These are phyloP conservation scores for Phylloporus sp. DNA, from an alignment of 768 basidiomycete genomes.

Conservation along the genomic window DNA sequence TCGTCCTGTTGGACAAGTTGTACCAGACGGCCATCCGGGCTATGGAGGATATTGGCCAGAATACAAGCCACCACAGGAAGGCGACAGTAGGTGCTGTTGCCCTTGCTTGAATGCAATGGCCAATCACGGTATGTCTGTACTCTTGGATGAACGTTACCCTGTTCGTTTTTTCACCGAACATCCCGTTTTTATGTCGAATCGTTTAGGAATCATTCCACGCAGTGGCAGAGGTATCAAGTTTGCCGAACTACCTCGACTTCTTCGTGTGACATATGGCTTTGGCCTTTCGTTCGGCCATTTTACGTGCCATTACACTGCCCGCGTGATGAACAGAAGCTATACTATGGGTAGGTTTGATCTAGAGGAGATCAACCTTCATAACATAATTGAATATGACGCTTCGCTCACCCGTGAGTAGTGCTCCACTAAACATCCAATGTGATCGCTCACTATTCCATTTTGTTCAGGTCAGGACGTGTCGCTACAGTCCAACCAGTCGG, in stretches of 20 bases:
- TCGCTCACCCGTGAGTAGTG: slow-evolving; percentile 27
- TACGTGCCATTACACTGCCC: slow-evolving; percentile 56
- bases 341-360: slow-evolving; percentile 58
- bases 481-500: slow-evolving; percentile 49
- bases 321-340: slow-evolving; percentile 54
- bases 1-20: slow-evolving; percentile 47
- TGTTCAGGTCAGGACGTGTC: slow-evolving; percentile 49
- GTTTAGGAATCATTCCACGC: slow-evolving; percentile 43
- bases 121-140: slow-evolving; percentile 63
- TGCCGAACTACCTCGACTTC: slow-evolving; percentile 31
- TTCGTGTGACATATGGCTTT: slow-evolving; percentile 64
- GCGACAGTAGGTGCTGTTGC: slow-evolving; percentile 67
- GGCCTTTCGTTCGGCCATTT: slow-evolving; percentile 61
- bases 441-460: not conserved
- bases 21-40: slow-evolving; percentile 41
- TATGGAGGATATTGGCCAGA: slow-evolving; percentile 65
- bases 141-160: too few species aligned
- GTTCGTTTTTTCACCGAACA: too few species aligned
- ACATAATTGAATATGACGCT: slow-evolving; percentile 14
- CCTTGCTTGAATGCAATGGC: slow-evolving; percentile 76
- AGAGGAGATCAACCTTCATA: slow-evolving; percentile 29
- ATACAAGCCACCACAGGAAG: slow-evolving; percentile 51
- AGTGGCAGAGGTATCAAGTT: slow-evolving; percentile 72
- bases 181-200: not conserved
- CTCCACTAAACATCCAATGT: not conserved